phyloP scores from a whole-genome alignment of 257 asterid genomes.

The Solanum gandarillasii region DNA sequence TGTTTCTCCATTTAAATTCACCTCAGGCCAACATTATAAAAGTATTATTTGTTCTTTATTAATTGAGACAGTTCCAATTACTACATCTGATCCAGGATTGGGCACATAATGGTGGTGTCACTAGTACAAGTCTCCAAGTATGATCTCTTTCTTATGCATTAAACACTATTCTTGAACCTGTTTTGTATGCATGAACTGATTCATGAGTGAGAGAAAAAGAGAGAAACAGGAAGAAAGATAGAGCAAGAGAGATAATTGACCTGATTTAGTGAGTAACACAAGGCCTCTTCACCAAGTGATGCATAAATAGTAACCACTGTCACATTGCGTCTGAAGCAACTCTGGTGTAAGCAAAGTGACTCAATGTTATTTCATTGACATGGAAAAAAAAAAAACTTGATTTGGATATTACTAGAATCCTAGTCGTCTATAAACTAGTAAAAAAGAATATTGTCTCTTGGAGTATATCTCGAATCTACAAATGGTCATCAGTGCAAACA shows the following conservation, averaged over 20 bases:
- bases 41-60: neutral
- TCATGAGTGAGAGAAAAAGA: neutral
- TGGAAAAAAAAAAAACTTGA: constrained; percentile 3
- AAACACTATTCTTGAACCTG: neutral
- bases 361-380: neutral
- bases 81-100: neutral
- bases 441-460: neutral
- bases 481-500: neutral
- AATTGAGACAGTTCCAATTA: neutral
- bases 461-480: neutral
- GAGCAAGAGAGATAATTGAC: constrained; percentile 18
- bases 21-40: neutral
- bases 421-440: neutral
- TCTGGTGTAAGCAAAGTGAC: constrained; percentile 32
- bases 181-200: neutral
- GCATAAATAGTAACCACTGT: constrained; percentile 95
- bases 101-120: neutral
- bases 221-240: neutral
- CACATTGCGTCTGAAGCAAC: constrained; percentile 90
- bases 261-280: constrained; percentile 92
- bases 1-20: neutral
- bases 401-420: neutral
- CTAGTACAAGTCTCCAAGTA: neutral
- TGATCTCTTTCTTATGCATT: neutral
- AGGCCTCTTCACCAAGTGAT: constrained; percentile 95